A percentile compares a stretch with the other conserved stretches of the same genome.
These are phyloP conservation scores for Pseudozyma flocculosa DNA, from an alignment of 1,284 basidiomycete genomes.

Conservation along the genomic window DNA sequence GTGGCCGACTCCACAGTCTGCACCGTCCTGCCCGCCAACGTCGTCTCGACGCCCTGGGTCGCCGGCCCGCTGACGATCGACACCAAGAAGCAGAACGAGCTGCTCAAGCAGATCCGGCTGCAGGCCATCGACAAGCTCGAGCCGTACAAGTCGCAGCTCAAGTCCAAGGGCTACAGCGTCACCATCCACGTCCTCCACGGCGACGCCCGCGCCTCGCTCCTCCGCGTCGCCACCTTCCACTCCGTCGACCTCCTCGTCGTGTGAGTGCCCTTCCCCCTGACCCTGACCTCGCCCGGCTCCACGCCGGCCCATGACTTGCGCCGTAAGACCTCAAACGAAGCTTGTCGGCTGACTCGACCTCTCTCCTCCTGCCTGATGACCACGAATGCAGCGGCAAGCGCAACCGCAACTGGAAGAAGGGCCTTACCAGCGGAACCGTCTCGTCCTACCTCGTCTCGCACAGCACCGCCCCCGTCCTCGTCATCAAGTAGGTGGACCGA, in stretches of 20 bases:
- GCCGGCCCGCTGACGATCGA: constrained; percentile 53
- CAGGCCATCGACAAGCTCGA: constrained; percentile 50
- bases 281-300: not conserved
- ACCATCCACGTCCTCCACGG: constrained; percentile 55
- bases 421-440: constrained; percentile 39
- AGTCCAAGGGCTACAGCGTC: constrained; percentile 41
- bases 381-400: constrained; percentile 31
- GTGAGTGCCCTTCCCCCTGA: not conserved
- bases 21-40: constrained; percentile 52
- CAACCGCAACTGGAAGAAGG: constrained; percentile 44
- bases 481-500: constrained; percentile 43
- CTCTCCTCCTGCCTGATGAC: too few species aligned
- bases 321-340: too few species aligned
- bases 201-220: constrained; percentile 40
- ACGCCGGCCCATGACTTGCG: too few species aligned
- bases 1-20: constrained; percentile 22
- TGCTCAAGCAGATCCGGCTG: constrained; percentile 44
- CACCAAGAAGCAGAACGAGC: constrained; percentile 49
- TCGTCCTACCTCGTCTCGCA: constrained; percentile 48
- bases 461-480: constrained; percentile 49
- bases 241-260: constrained; percentile 41
- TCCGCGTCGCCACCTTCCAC: constrained; percentile 48
- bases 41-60: constrained; percentile 51
- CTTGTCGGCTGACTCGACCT: too few species aligned
- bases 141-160: constrained; percentile 50